Conservation (phyloP, 1,284 basidiomycete species). For the Inonotus obliquus region DNA sequence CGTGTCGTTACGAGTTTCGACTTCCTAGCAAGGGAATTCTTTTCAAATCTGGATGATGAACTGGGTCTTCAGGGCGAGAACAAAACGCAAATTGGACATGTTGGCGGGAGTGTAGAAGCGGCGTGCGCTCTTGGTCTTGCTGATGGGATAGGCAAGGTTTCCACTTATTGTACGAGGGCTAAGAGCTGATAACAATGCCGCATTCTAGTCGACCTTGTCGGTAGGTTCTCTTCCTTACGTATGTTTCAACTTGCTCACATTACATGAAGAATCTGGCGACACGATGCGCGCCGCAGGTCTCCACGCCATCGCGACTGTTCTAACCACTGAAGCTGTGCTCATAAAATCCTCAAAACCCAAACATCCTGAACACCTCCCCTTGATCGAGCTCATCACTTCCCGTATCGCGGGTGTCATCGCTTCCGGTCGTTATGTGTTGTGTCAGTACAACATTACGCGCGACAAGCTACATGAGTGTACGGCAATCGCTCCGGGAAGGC, state of each 20-base stretch:
- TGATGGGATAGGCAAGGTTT: slow-evolving; percentile 85
- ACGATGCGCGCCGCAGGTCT: slow-evolving; percentile 99
- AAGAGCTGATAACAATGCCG: slow-evolving; percentile 13
- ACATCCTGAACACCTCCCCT: slow-evolving; percentile 59
- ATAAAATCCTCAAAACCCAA: slow-evolving; percentile 77
- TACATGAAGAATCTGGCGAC: slow-evolving; percentile 85
- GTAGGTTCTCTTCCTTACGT: slow-evolving; percentile 40
- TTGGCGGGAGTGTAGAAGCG: slow-evolving; percentile 97
- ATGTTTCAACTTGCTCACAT: background rate
- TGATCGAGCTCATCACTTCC: slow-evolving; percentile 80
- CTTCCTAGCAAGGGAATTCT: slow-evolving; percentile 79
- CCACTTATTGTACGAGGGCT: slow-evolving; percentile 1
- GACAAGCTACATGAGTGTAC: slow-evolving; percentile 60
- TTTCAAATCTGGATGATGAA: slow-evolving; percentile 65
- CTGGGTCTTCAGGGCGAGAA: slow-evolving; percentile 45
- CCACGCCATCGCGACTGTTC: slow-evolving; percentile 86
- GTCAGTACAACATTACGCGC: slow-evolving; percentile 87
- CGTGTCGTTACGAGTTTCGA: slow-evolving; percentile 95
- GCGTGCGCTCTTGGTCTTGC: slow-evolving; percentile 96
- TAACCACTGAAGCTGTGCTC: slow-evolving; percentile 89
- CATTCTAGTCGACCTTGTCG: slow-evolving; percentile 79
- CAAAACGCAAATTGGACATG: slow-evolving; percentile 86
- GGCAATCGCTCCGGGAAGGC: slow-evolving; percentile 81
- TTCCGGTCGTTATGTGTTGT: slow-evolving; percentile 82
- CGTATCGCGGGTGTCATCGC: slow-evolving; percentile 94